phyloP scores from a whole-genome alignment of 257 asterid species.

The Penstemon davidsonii region DNA sequence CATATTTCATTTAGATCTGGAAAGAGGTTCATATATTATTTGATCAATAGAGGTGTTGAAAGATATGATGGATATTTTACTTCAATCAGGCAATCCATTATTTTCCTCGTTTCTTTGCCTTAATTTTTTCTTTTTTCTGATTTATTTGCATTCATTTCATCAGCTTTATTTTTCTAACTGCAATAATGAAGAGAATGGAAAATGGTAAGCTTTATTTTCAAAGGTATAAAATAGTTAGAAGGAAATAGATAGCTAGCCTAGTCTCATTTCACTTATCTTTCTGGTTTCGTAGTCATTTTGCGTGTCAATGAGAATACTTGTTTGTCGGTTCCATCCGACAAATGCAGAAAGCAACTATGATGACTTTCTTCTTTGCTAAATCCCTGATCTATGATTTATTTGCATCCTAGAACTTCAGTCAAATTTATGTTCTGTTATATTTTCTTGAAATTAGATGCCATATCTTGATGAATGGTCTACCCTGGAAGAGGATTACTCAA shows the following conservation, averaged over 20 bases:
- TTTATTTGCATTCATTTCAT: too few relatives aligned
- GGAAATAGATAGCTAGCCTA: too few relatives aligned
- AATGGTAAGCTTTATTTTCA: too few relatives aligned
- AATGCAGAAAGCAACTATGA: neutral
- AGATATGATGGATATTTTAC: neutral
- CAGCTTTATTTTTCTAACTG: too few relatives aligned
- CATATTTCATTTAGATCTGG: too few relatives aligned
- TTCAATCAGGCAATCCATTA: neutral
- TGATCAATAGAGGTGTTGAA: neutral
- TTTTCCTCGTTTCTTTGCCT: neutral
- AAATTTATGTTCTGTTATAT: neutral
- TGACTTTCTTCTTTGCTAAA: neutral
- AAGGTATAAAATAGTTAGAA: too few relatives aligned
- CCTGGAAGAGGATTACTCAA: conserved; percentile 58
- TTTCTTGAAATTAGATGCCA: conserved; percentile 48
- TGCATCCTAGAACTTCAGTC: neutral
- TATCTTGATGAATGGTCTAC: conserved; percentile 70
- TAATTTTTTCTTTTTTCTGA: too few relatives aligned
- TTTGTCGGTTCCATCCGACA: neutral
- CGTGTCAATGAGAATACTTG: too few relatives aligned
- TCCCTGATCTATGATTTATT: neutral
- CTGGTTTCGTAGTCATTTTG: too few relatives aligned
- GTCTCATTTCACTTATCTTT: too few relatives aligned
- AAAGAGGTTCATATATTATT: neutral
- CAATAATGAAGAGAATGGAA: too few relatives aligned